A percentile compares a stretch with the other conserved stretches of the same genome.
phyloP scores from a whole-genome alignment of 2,329 filamentous ascomycete species.

The Aureobasidium sp. region DNA sequence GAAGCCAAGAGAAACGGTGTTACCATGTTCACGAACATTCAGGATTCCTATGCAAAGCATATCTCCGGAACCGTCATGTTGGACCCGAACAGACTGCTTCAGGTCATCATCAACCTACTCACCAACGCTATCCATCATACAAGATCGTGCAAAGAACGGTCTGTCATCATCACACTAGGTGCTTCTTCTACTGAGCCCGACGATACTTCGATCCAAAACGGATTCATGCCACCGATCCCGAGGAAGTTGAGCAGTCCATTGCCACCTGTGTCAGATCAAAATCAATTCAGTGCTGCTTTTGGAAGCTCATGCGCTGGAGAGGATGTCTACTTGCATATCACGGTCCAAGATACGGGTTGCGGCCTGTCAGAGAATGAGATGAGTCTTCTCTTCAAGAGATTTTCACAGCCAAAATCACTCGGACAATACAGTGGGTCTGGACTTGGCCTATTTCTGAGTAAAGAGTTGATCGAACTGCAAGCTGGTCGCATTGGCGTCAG shows the following conservation, averaged over 20 bases:
- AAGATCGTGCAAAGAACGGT: background rate
- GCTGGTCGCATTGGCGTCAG: conserved; percentile 58
- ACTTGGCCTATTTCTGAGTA: conserved; percentile 59
- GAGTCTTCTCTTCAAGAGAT: conserved; percentile 54
- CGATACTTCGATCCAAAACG: background rate
- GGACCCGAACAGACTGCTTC: conserved; percentile 22
- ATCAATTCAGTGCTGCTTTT: background rate
- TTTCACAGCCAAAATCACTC: conserved; percentile 59
- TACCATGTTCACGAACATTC: background rate
- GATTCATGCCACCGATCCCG: background rate
- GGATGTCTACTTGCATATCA: conserved; percentile 15
- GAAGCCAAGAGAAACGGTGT: conserved; percentile 15
- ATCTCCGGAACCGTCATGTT: conserved; percentile 18
- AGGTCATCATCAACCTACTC: conserved; percentile 25
- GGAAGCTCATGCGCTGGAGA: background rate
- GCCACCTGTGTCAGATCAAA: background rate
- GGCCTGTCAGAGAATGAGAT: conserved; percentile 30
- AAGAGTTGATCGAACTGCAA: conserved; percentile 57
- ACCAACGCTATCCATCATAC: conserved; percentile 22
- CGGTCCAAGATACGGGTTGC: conserved; percentile 15
- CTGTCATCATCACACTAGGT: background rate
- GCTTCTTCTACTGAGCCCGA: background rate
- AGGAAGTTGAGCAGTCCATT: background rate
- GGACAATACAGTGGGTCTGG: conserved; percentile 61
- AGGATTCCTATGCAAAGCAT: background rate